Evolutionary conservation across 768 basidiomycete species (phyloP).

Genomic region (Collybia nuda): DNA sequence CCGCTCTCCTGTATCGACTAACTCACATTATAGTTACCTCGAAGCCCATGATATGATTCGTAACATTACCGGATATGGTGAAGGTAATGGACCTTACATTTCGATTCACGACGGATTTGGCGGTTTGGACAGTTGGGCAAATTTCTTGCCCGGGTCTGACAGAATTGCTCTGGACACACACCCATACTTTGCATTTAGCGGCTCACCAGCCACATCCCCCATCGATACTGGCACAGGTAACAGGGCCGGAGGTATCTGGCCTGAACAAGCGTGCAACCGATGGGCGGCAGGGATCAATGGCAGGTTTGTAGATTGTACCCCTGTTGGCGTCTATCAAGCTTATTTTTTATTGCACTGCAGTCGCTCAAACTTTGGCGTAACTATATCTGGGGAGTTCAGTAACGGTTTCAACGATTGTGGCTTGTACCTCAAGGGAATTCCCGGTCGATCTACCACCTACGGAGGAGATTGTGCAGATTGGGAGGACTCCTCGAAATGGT

Average conservation of each 20-base stretch:
- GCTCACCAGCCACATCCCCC: slow-evolving; percentile 26
- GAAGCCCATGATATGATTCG: slow-evolving; percentile 64
- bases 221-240: slow-evolving; percentile 28
- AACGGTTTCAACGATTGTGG: slow-evolving; percentile 62
- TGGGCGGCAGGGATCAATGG: slow-evolving; percentile 41
- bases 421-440: slow-evolving; percentile 17
- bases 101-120: slow-evolving; percentile 46
- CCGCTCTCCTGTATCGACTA: slow-evolving; percentile 31
- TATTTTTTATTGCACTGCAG: slow-evolving; percentile 12
- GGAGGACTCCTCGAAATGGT: slow-evolving; percentile 57
- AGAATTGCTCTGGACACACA: slow-evolving; percentile 40
- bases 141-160: slow-evolving; percentile 37
- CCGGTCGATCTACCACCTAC: slow-evolving; percentile 17
- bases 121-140: slow-evolving; percentile 32
- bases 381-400: slow-evolving; percentile 74
- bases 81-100: slow-evolving; percentile 63
- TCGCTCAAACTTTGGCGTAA: slow-evolving; percentile 55
- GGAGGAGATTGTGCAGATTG: slow-evolving; percentile 29
- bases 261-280: slow-evolving; percentile 41
- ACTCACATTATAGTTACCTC: slow-evolving; percentile 43
- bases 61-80: slow-evolving; percentile 70
- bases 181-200: slow-evolving; percentile 49
- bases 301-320: slow-evolving; percentile 16
- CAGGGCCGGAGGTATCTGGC: slow-evolving; percentile 40
- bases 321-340: slow-evolving; percentile 1